Evolutionary conservation across 1,284 basidiomycete genomes (phyloP), one percentile per base, ranked within the genome.

Genomic region (Neolentinus lepideus): DNA sequence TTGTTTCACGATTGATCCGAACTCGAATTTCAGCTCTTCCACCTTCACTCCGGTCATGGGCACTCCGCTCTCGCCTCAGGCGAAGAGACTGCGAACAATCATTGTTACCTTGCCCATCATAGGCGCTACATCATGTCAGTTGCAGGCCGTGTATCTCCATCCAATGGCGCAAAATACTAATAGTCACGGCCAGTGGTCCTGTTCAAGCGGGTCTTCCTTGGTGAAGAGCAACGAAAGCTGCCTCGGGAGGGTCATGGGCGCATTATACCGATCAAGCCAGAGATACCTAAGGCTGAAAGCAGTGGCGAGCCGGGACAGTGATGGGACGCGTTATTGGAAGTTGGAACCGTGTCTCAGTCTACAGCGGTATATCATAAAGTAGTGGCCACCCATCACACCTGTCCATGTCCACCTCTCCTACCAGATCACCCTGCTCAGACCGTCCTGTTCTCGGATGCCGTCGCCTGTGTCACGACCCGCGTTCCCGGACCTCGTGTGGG

Each of bases 401-500:
- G 14, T 24, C 48, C 35, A 25, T 46, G 45, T 50, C 24, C 14
- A 50, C 47, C 38, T 52, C 46, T 52, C 66, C 55, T 64, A 51
- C 67, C 64, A 58, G 62, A 61, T 59, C 64, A 56, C 55, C 55
- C 58, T 22, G 57, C 43, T 51, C 33, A 59, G 12, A 56, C 54
- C 58, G 60, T 64, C 62, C 66, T 65, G 53, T 59, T 55, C 60
- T 16, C 38, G 12, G 63, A 66, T 52, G 63, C 54, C 38, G 61
- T 59, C 22, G 67, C 63, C 54, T 65, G 64, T 58, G 75, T 65
- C 71, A 90, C 73, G 63, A 97, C 81, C 62, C 92, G 86, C 58
- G 91, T 92, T 61, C 94, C 94, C 36, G 94, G 90, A 68, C 96
- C 85, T 65, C 93, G 84, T 59, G 94, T 89, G 19, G 94, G 92